Base-by-base conservation (phyloP, 2,329 filamentous ascomycete species). In the Apiospora phragmitis region DNA sequence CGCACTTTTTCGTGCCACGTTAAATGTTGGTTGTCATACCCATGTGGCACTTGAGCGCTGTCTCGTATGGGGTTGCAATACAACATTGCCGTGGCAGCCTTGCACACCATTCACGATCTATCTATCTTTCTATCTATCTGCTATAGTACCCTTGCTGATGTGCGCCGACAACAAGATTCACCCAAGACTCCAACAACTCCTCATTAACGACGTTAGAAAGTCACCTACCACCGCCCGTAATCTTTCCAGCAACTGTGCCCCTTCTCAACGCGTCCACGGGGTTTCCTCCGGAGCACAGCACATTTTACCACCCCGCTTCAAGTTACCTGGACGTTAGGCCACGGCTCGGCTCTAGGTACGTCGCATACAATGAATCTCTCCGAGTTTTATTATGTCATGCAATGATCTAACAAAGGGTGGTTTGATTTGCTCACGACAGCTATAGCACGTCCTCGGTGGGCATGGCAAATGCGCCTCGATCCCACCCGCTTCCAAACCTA, bases 391-490 rank as follows among this genome's bases (percentile, higher is more conserved):
- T 72, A 67, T 72, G 69, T 67, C 69, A 49, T 70, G 68, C 70
- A 59, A 71, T 55, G 72, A 74, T 21, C 65, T 65, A 49, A 51
- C 68, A 51, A 74, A 71, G 71, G 51, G 68, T 69, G 68, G 69
- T 67, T 68, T 67, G 68, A 70, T 65, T 72, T 49, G 32, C 67
- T 68, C 73, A 75, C 74, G 71, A 71, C 76, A 80, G 75, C 77
- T 88, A 83, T 81, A 87, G 80, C 79, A 83, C 82, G 70, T 82
- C 87, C 70, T 83, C 85, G 72, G 82, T 84, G 82, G 86, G 86
- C 77, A 89, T 90, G 86, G 85, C 86, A 83, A 86, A 88, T 85
- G 83, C 83, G 81, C 87, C 86, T 79, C 84, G 87, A 77, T 82
- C 85, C 77, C 80, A 85, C 79, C 80, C 85, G 76, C 79, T 89